Percentiles rank a stretch among this genome's conserved stretches.
These are phyloP conservation scores for Penicillium rolfsii DNA, from an alignment of 2,329 filamentous ascomycete genomes.

Conservation along the genomic window DNA sequence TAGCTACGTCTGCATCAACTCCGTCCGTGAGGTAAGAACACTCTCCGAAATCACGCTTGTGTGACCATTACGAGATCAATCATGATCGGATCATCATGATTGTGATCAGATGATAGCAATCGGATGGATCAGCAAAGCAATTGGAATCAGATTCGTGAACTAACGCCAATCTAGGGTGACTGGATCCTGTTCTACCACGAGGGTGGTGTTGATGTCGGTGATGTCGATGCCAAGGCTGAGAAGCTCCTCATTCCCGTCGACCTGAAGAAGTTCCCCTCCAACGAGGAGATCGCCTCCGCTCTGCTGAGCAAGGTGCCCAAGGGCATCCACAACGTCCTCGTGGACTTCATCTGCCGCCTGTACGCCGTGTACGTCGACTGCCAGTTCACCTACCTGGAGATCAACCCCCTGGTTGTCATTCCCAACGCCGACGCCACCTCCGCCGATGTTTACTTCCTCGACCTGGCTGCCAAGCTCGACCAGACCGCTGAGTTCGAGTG, in stretches of 20 bases:
- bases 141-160: not conserved
- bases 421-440: constrained; percentile 91
- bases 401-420: constrained; percentile 98
- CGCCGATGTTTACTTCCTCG: constrained; percentile 94
- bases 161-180: constrained; percentile 71
- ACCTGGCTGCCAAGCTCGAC: constrained; percentile 97
- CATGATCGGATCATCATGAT: not conserved
- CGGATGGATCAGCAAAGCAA: not conserved
- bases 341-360: constrained; percentile 97
- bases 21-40: constrained; percentile 91
- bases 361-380: constrained; percentile 99
- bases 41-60: too few species aligned
- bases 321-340: constrained; percentile 95
- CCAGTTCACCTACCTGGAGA: constrained; percentile 99
- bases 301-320: constrained; percentile 92
- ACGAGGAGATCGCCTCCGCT: constrained; percentile 82
- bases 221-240: constrained; percentile 98
- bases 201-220: constrained; percentile 98
- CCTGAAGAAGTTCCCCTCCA: constrained; percentile 90
- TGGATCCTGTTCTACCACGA: constrained; percentile 99
- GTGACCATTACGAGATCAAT: not conserved
- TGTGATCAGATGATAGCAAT: not conserved
- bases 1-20: constrained; percentile 99
- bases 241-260: constrained; percentile 98
- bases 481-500: constrained; percentile 99